Evolutionary conservation across 2,329 filamentous ascomycete genomes (phyloP).

Genomic region (Sporothrix variecibatus): DNA sequence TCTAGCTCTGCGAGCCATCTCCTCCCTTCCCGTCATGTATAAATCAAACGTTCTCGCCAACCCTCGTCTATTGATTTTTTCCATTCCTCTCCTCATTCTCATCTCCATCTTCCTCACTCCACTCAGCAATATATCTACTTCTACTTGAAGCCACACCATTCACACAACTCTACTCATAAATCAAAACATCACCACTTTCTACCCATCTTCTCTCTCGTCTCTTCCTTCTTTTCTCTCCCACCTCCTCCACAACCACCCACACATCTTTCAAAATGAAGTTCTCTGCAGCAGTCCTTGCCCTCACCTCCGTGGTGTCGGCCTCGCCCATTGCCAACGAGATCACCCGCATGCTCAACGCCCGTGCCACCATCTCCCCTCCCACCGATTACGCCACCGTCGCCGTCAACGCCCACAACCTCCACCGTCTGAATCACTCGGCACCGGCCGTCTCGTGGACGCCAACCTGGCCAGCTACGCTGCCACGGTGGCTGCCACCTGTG

Average conservation of each 20-base stretch:
- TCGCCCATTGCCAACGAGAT: slow-evolving; percentile 44
- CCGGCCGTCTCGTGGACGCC: slow-evolving; percentile 64
- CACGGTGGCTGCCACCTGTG: slow-evolving; percentile 65
- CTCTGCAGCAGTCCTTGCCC: slow-evolving; percentile 46
- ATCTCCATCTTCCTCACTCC: neutral
- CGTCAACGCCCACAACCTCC: slow-evolving; percentile 78
- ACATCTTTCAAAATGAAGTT: slow-evolving; percentile 53
- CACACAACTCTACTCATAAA: neutral
- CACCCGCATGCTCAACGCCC: slow-evolving; percentile 4
- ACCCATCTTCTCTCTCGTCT: neutral
- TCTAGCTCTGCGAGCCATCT: neutral
- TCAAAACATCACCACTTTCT: neutral
- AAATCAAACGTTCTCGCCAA: neutral
- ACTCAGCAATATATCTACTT: neutral
- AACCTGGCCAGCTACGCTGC: slow-evolving; percentile 65
- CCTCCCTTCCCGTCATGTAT: slow-evolving; percentile 9
- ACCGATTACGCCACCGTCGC: slow-evolving; percentile 43
- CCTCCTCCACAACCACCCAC: neutral
- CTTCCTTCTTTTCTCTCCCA: neutral
- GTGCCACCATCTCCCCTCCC: slow-evolving; percentile 26
- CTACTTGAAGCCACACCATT: neutral
- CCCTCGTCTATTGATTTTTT: slow-evolving; percentile 3
- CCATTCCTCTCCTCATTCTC: neutral
- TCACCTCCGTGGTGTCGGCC: slow-evolving; percentile 51
- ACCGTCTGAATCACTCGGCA: slow-evolving; percentile 82